A percentile compares a stretch with the other conserved stretches of the same genome.
phyloP scores from a whole-genome alignment of 2,329 filamentous ascomycete species.

The Thielaviopsis euricoi region DNA sequence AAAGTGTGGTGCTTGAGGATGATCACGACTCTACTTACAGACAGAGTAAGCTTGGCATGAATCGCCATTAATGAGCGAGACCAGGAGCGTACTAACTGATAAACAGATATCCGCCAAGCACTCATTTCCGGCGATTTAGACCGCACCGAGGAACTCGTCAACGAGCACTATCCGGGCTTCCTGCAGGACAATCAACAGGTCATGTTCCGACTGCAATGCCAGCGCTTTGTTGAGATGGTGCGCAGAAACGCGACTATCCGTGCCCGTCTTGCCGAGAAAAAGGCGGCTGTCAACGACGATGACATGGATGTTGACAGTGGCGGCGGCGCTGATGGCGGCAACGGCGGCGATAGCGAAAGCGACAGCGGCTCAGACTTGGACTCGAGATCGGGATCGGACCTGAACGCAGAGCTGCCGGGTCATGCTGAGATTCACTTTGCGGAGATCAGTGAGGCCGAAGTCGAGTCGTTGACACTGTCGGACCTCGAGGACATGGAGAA shows the following conservation, averaged over 20 bases:
- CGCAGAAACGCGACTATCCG: slow-evolving; percentile 37
- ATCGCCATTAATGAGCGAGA: too few species aligned
- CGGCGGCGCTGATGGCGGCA: too few species aligned
- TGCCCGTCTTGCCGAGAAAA: slow-evolving; percentile 19
- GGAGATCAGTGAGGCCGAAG: not conserved
- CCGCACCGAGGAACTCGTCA: slow-evolving; percentile 66
- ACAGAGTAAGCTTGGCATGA: slow-evolving; percentile 53
- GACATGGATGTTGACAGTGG: slow-evolving; percentile 37
- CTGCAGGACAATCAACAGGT: slow-evolving; percentile 68
- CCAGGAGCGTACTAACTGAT: not conserved
- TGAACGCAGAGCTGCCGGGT: too few species aligned
- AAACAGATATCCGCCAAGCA: slow-evolving; percentile 62
- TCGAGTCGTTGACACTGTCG: not conserved
- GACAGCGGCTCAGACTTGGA: too few species aligned
- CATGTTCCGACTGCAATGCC: slow-evolving; percentile 72
- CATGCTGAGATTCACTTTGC: not conserved
- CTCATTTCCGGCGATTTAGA: slow-evolving; percentile 90
- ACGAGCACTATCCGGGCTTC: slow-evolving; percentile 63
- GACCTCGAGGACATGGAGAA: slow-evolving; percentile 36
- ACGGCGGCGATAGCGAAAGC: too few species aligned
- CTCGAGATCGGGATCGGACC: not conserved
- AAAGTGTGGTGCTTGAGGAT: slow-evolving; percentile 49
- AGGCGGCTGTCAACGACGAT: slow-evolving; percentile 17
- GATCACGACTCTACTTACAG: slow-evolving; percentile 75
- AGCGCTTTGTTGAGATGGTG: slow-evolving; percentile 94